Base-by-base conservation (phyloP, 2,329 filamentous ascomycete species). In the Cryphonectria japonica region DNA sequence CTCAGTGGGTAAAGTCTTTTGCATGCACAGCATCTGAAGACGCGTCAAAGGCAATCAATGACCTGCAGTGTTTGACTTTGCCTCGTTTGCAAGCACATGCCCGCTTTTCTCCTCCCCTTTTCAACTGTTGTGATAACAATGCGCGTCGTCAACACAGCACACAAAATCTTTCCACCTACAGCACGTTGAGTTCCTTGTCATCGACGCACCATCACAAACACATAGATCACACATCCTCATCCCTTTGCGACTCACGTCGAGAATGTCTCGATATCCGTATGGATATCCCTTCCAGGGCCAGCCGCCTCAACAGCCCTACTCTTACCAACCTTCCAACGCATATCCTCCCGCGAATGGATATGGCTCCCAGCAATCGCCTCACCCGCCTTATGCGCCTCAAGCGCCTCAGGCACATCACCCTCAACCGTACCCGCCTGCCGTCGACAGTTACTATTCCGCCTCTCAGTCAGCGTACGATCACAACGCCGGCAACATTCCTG, bases 211-310 rank as follows among this genome's bases (percentile, higher is more conserved):
- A 50, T 50, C 46, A 50, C 22, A 50, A 7, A 50, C 19, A 50
- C 46, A n/a, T 19, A 34, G 22, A 9, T 11, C 46, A 13, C 19
- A 6, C 50, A 72, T 65, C 71, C 65, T 67, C 67, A 68, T 66
- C 71, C 61, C 69, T 63, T 59, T 72, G 65, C 62, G 59, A 73
- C 64, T 70, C 62, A 52, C 50, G 32, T 32, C 69, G 54, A 76
- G 71, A 52, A 85, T 85, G 82, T 79, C 82, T 54, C 80, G 82
- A 64, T 81, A 81, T 71, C 78, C 80, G 22, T 81, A 81, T 66
- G 76, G 78, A 64, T 80, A 82, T 70, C 75, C 76, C 73, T 76
- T 75, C 70, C 73, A 73, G 16, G 76, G 78, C 70, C 78, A 78
- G 64, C 76, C 72, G 39, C 76, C 75, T 69, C 71, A 72, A 68